Conservation (phyloP, 179 eudicot genomes). For the Spinacia oleracea region DNA sequence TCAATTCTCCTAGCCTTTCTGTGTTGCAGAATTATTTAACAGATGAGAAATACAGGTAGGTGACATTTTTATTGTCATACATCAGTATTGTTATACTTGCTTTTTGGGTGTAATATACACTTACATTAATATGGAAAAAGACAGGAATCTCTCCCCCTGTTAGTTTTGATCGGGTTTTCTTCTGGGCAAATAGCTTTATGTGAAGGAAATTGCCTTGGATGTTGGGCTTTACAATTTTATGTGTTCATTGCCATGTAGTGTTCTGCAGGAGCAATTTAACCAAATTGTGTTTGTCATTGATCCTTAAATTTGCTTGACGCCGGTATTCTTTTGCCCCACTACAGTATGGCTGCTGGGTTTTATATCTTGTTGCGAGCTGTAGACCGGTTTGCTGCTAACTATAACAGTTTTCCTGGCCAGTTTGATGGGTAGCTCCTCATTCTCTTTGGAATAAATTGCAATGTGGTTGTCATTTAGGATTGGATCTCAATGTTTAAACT, state of each 20-base stretch:
- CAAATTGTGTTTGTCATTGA: neutral
- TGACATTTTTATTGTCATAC: neutral
- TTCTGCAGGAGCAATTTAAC: neutral
- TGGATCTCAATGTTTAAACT: neutral
- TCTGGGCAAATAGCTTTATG: neutral
- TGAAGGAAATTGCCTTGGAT: neutral
- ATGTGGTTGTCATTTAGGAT: neutral
- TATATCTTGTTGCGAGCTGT: slow-evolving; percentile 89
- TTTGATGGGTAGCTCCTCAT: slow-evolving; percentile 71
- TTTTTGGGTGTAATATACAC: slow-evolving; percentile 1
- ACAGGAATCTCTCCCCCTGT: neutral
- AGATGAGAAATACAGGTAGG: slow-evolving; percentile 87
- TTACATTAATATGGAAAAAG: neutral
- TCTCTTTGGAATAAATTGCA: neutral
- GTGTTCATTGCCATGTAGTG: neutral
- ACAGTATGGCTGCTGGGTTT: slow-evolving; percentile 88
- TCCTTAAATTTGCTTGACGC: neutral
- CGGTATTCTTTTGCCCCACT: slow-evolving; percentile 13
- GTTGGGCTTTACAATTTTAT: neutral
- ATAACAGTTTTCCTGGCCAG: slow-evolving; percentile 85
- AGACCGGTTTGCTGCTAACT: slow-evolving; percentile 82
- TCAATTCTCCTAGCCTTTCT: slow-evolving; percentile 61
- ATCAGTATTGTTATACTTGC: neutral
- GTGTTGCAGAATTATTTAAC: slow-evolving; percentile 83
- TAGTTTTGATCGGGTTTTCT: neutral